Conservation (phyloP, 352 stramenopile genomes). For the Phytopythium delawarense region DNA sequence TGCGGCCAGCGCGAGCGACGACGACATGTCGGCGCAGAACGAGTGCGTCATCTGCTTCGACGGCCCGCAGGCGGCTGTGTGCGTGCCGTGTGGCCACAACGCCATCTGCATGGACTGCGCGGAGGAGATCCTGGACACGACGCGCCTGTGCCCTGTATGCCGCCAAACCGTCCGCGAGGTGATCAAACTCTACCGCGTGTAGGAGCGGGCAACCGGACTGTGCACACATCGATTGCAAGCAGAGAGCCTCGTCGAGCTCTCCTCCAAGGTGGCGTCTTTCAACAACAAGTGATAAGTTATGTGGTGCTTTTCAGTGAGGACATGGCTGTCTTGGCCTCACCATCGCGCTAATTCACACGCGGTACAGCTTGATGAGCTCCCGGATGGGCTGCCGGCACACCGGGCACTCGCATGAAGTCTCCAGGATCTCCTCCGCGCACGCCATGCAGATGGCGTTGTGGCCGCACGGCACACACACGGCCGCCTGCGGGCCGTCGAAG, state of each 20-base stretch:
- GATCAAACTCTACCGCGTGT: constrained; percentile 68
- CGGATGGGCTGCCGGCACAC: constrained; percentile 65
- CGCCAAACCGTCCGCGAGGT: constrained; percentile 69
- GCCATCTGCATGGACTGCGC: constrained; percentile 85
- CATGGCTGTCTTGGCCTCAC: no score
- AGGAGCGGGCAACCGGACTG: background rate
- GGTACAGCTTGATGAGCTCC: constrained; percentile 79
- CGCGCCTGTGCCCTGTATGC: constrained; percentile 68
- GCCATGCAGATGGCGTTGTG: constrained; percentile 82
- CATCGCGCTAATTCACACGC: constrained; percentile 29
- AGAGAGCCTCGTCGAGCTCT: background rate
- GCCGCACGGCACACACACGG: constrained; percentile 77
- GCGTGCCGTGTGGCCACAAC: constrained; percentile 83
- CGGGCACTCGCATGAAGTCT: constrained; percentile 54
- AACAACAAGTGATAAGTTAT: constrained; percentile 1
- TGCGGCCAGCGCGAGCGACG: constrained; percentile 2
- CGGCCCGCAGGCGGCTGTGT: constrained; percentile 63
- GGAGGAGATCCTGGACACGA: constrained; percentile 55
- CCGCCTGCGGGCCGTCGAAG: constrained; percentile 68
- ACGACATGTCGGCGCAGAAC: constrained; percentile 3
- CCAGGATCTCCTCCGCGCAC: constrained; percentile 67
- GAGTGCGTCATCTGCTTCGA: constrained; percentile 88
- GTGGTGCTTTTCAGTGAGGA: background rate
- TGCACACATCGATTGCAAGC: constrained; percentile 18
- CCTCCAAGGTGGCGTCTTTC: background rate